These are phyloP conservation scores for Fragaria iinumae DNA, from an alignment of 306 rosid genomes.

Conservation along the genomic window DNA sequence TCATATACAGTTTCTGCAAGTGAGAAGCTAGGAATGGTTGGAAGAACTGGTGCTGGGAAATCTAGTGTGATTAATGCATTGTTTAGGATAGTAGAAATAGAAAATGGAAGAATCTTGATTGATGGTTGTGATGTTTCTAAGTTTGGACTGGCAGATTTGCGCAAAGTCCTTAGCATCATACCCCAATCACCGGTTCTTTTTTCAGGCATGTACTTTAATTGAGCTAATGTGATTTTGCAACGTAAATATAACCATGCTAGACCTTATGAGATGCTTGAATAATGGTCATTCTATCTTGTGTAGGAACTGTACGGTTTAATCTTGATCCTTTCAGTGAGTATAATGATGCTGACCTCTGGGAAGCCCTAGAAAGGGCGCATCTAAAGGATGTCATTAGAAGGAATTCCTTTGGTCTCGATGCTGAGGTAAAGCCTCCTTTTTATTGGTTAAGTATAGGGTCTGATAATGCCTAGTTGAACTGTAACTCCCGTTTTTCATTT, in stretches of 20 bases:
- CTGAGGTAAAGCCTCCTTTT: slow-evolving; percentile 48
- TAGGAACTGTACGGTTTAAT: slow-evolving; percentile 82
- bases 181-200: slow-evolving; percentile 90
- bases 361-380: slow-evolving; percentile 80
- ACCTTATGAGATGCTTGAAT: neutral
- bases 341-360: slow-evolving; percentile 84
- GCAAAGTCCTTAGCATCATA: slow-evolving; percentile 77
- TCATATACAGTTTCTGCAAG: slow-evolving; percentile 59
- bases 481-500: neutral
- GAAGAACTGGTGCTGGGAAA: slow-evolving; percentile 97
- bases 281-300: neutral
- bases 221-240: neutral
- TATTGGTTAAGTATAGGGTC: neutral
- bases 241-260: neutral
- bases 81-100: slow-evolving; percentile 77
- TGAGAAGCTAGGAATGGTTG: slow-evolving; percentile 88
- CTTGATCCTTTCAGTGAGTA: slow-evolving; percentile 85
- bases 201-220: slow-evolving; percentile 50
- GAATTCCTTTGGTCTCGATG: slow-evolving; percentile 75
- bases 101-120: slow-evolving; percentile 64
- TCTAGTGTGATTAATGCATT: slow-evolving; percentile 92
- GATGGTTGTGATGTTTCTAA: slow-evolving; percentile 67
- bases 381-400: slow-evolving; percentile 66
- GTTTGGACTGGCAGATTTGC: slow-evolving; percentile 68
- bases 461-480: neutral